phyloP scores from a whole-genome alignment of 2,329 filamentous ascomycete genomes.

The Pseudogymnoascus sp. region DNA sequence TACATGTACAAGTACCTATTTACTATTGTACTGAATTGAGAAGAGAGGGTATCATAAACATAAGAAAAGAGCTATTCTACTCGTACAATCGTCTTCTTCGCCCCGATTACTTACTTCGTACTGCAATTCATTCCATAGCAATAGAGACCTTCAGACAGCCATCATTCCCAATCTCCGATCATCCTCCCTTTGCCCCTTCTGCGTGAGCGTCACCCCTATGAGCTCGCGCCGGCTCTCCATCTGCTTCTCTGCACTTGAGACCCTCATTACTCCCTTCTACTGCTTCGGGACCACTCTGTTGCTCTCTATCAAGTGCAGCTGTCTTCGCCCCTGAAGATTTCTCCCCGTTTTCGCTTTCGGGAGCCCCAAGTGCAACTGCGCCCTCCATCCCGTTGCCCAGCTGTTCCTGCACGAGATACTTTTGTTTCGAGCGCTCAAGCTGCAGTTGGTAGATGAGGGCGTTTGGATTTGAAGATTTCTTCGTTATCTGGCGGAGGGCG shows the following conservation, averaged over 20 bases:
- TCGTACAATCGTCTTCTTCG: not conserved
- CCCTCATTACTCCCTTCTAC: not conserved
- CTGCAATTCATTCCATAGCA: not conserved
- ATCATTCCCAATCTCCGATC: not conserved
- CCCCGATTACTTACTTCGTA: not conserved
- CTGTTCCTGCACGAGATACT: slow-evolving; percentile 15
- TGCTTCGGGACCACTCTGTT: not conserved
- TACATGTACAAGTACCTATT: not conserved
- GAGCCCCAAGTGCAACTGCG: slow-evolving; percentile 14
- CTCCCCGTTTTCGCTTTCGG: slow-evolving; percentile 6
- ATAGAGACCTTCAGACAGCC: not conserved
- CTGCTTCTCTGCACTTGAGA: not conserved
- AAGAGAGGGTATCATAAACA: slow-evolving; percentile 7
- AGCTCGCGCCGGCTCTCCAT: not conserved
- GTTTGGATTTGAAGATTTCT: slow-evolving; percentile 18
- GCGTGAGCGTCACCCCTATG: not conserved
- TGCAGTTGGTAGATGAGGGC: slow-evolving; percentile 16
- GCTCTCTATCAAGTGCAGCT: not conserved
- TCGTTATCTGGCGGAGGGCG: slow-evolving; percentile 17
- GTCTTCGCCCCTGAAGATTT: not conserved
- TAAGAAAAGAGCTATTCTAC: slow-evolving; percentile 1
- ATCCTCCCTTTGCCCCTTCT: not conserved
- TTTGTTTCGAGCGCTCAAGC: slow-evolving; percentile 16
- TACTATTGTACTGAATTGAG: not conserved
- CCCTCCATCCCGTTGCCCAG: slow-evolving; percentile 12